A percentile compares a stretch with the other conserved stretches of the same genome.
phyloP scores from a whole-genome alignment of 1,284 basidiomycete species.

The Coriolopsis trogii region DNA sequence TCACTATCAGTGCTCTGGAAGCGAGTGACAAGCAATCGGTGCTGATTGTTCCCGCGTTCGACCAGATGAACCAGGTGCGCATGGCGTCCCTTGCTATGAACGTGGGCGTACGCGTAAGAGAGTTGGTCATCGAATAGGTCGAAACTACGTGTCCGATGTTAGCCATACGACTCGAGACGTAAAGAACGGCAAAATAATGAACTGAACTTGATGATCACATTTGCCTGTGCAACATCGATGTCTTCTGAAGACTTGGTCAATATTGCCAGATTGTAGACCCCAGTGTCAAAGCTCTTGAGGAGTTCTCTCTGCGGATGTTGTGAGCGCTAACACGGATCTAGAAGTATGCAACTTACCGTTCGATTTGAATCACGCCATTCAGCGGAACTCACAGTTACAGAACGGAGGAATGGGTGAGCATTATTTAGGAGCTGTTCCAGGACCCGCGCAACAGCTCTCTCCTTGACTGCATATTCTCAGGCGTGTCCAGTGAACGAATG shows the following conservation, averaged over 20 bases:
- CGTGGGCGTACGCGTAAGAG: conserved; percentile 49
- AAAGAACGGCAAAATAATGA: conserved; percentile 33
- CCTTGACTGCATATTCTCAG: conserved; percentile 44
- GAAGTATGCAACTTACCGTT: conserved; percentile 38
- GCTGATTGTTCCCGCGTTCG: conserved; percentile 56
- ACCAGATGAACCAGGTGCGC: conserved; percentile 66
- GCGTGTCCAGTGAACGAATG: not conserved
- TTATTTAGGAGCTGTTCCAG: conserved; percentile 48
- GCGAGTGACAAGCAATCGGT: conserved; percentile 50
- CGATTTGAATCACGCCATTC: conserved; percentile 41
- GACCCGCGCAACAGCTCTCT: conserved; percentile 44
- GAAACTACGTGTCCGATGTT: conserved; percentile 45
- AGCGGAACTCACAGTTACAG: conserved; percentile 27
- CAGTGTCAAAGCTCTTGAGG: conserved; percentile 50
- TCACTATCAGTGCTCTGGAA: conserved; percentile 30
- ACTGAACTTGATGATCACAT: conserved; percentile 61
- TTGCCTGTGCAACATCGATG: conserved; percentile 54
- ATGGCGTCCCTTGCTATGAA: conserved; percentile 47
- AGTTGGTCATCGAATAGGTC: conserved; percentile 63
- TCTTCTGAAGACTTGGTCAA: conserved; percentile 60
- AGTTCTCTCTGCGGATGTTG: conserved; percentile 41
- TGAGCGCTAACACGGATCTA: not conserved
- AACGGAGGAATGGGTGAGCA: conserved; percentile 30
- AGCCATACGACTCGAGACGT: not conserved
- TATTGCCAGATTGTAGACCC: conserved; percentile 63